Percentiles rank a stretch among this genome's conserved stretches.
These are phyloP conservation scores for Arachnomyces sp. DNA, from an alignment of 2,329 filamentous ascomycete species.

Conservation along the genomic window DNA sequence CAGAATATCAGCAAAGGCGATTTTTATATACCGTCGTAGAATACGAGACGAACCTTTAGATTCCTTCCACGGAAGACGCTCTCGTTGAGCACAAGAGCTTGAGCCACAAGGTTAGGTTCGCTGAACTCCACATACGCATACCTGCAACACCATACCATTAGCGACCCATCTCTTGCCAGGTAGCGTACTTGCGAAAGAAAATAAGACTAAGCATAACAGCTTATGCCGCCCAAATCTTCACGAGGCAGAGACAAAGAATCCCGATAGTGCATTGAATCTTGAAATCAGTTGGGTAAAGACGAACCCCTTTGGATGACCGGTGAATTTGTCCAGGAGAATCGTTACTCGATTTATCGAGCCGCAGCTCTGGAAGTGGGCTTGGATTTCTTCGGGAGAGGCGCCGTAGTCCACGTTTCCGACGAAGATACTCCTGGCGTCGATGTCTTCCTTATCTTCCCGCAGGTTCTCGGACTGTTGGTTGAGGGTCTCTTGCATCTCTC, in stretches of 20 bases:
- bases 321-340: conserved; percentile 95
- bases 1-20: neutral
- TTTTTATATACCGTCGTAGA: neutral
- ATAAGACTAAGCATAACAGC: neutral
- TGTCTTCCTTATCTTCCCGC: conserved; percentile 87
- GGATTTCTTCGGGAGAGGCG: conserved; percentile 93
- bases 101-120: conserved; percentile 83
- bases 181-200: conserved; percentile 34
- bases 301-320: conserved; percentile 97
- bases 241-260: neutral
- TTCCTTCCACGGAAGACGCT: conserved; percentile 91
- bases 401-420: conserved; percentile 98
- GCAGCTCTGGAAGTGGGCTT: conserved; percentile 95
- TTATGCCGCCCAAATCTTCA: neutral
- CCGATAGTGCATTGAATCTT: conserved; percentile 13
- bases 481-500: conserved; percentile 77
- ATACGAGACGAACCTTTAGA: conserved; percentile 62
- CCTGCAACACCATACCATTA: conserved; percentile 43
- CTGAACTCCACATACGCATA: conserved; percentile 99
- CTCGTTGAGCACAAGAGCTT: conserved; percentile 91
- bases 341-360: conserved; percentile 97
- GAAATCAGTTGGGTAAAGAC: conserved; percentile 28
- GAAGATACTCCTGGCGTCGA: conserved; percentile 92
- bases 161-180: conserved; percentile 49
- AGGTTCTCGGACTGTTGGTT: conserved; percentile 78